Evolutionary conservation across 148 eudicot genomes (phyloP), one percentile per base, ranked within the genome.

Genomic region (Cornus kousa): DNA sequence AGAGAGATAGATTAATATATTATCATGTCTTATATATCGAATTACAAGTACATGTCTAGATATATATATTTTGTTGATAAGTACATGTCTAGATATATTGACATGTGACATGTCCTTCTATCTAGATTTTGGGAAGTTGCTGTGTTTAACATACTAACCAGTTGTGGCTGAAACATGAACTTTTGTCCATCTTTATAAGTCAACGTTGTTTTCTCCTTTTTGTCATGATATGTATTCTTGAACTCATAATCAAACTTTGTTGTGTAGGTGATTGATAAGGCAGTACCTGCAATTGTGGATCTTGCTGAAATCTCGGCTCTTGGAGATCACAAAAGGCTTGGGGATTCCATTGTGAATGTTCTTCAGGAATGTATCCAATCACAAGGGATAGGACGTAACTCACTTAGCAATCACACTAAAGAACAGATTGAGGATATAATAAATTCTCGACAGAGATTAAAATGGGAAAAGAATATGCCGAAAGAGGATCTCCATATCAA

Each of bases 401-500:
- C 91, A 50, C 60, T 91, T 23, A 86, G 83, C 84, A 85, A 74
- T 79, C 86, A 72, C 43, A 79, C 83, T 17, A 91, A 89, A 69
- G 94, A 91, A 76, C 93, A 84, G 70, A 85, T 92, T 57, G 99
- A 96, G 82, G 99, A 92, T 78, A 87, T 92, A 75, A 68, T 90
- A 64, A 82, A 76, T 72, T 87, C 92, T 37, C 87, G 91, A 79
- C 91, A 96, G 35, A 86, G 91, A 75, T 79, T 90, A 74, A 96
- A 94, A 74, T 84, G 88, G 86, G 99, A 96, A 81, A 96, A 92
- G 82, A 92, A 64, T 83, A 87, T 96, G 90, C 97, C 98, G 23
- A 94, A 92, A 83, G 99, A 94, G 86, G 99, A 96, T 84, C 92
- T 96, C 59, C 97, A 94, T 83, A 94, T 93, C 53, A 96, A 94